A percentile compares a stretch with the other conserved stretches of the same genome.
These are phyloP conservation scores for Podila clonocystis DNA, from an alignment of 192 early-diverging fungal species.

Conservation along the genomic window DNA sequence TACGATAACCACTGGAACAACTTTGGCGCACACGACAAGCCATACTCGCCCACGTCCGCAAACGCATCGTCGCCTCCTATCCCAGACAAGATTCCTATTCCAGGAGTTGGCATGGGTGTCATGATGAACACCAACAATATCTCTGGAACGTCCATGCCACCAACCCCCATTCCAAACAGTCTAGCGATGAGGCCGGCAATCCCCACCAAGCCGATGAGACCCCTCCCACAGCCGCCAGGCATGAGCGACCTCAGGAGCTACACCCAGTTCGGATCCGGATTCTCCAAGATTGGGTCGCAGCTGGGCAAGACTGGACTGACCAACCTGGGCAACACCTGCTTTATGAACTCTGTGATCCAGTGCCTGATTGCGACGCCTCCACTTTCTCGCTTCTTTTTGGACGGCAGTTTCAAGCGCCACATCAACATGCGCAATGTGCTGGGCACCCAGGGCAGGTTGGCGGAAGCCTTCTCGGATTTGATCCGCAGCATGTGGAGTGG, in stretches of 20 bases:
- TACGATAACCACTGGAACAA: conserved; percentile 47
- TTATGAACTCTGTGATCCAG: conserved; percentile 87
- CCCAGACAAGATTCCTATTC: conserved; percentile 26
- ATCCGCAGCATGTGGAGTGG: conserved; percentile 87
- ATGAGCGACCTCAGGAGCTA: conserved; percentile 43
- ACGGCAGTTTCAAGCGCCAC: conserved; percentile 68
- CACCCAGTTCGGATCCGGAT: conserved; percentile 42
- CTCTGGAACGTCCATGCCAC: background rate
- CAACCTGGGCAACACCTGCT: conserved; percentile 89
- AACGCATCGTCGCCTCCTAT: conserved; percentile 13
- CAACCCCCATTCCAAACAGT: background rate
- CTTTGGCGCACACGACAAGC: conserved; percentile 19
- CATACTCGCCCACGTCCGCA: background rate
- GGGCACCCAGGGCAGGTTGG: conserved; percentile 77
- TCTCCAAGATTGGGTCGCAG: conserved; percentile 53
- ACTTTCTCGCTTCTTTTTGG: conserved; percentile 77
- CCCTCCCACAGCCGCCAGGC: conserved; percentile 45
- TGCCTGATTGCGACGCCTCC: conserved; percentile 78
- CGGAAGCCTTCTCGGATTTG: conserved; percentile 80
- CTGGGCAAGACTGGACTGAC: conserved; percentile 78
- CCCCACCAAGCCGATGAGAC: conserved; percentile 53
- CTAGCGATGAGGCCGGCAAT: conserved; percentile 12
- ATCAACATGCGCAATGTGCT: conserved; percentile 75
- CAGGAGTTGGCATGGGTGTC: conserved; percentile 9
- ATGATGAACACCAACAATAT: conserved; percentile 8